Evolutionary conservation across 2,329 filamentous ascomycete species (phyloP).

Genomic region (Didymella sp.): DNA sequence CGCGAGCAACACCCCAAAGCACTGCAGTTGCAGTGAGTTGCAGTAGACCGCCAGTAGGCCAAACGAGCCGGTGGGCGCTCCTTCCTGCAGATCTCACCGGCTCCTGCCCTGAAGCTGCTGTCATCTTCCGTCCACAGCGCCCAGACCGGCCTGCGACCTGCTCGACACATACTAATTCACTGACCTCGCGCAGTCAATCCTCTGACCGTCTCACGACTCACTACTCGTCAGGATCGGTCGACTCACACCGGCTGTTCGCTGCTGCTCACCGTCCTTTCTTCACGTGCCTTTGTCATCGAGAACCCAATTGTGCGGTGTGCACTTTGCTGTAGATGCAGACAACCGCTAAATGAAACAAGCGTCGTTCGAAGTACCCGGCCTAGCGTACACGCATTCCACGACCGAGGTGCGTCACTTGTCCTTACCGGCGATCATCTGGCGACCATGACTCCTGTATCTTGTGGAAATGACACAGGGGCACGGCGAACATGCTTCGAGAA

Average conservation of each 20-base stretch:
- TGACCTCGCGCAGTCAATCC: slow-evolving; percentile 5
- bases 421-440: slow-evolving; percentile 40
- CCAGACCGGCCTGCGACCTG: slow-evolving; percentile 8
- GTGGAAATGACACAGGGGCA: slow-evolving; percentile 32
- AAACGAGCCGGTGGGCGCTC: slow-evolving; percentile 25
- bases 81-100: slow-evolving; percentile 41
- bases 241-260: slow-evolving; percentile 7
- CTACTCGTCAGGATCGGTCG: not conserved
- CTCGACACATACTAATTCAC: slow-evolving; percentile 6
- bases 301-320: slow-evolving; percentile 8
- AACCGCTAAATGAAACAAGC: slow-evolving; percentile 44
- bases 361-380: slow-evolving; percentile 30
- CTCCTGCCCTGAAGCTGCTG: slow-evolving; percentile 22
- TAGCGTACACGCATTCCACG: slow-evolving; percentile 10
- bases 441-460: slow-evolving; percentile 31
- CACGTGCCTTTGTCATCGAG: slow-evolving; percentile 36
- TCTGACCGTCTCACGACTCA: slow-evolving; percentile 8
- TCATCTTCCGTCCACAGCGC: slow-evolving; percentile 26
- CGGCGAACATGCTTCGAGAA: slow-evolving; percentile 42
- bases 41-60: slow-evolving; percentile 11
- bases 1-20: not conserved
- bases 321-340: slow-evolving; percentile 20
- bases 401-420: slow-evolving; percentile 39
- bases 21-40: slow-evolving; percentile 5
- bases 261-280: slow-evolving; percentile 10